Conservation (phyloP, 2,329 filamentous ascomycete species). For the Esteya vermicola region DNA sequence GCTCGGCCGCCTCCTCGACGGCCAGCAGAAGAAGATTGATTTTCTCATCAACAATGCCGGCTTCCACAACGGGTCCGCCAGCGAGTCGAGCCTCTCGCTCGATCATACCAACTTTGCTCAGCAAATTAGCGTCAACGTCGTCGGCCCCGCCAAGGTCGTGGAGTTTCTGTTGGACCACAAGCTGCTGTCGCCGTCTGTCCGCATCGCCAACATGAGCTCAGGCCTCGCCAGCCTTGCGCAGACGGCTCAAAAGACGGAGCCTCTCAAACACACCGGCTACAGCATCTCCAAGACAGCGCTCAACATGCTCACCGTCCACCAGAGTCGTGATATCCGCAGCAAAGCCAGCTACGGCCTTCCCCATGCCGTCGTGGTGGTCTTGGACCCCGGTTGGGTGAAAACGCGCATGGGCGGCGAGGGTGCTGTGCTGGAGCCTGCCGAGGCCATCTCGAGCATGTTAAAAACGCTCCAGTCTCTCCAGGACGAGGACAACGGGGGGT, state of each 20-base stretch:
- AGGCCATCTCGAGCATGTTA: constrained; percentile 41
- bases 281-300: constrained; percentile 18
- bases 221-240: constrained; percentile 21
- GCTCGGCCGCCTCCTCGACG: constrained; percentile 14
- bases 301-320: constrained; percentile 20
- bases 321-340: constrained; percentile 12
- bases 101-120: constrained; percentile 19
- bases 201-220: constrained; percentile 27
- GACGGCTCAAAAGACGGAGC: constrained; percentile 14
- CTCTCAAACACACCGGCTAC: constrained; percentile 18
- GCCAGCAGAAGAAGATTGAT: constrained; percentile 22
- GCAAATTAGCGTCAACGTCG: constrained; percentile 29
- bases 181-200: constrained; percentile 13
- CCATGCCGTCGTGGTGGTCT: constrained; percentile 14
- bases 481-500: constrained; percentile 23
- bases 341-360: too few species aligned
- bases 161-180: constrained; percentile 19
- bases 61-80: constrained; percentile 20
- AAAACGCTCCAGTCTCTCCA: constrained; percentile 61
- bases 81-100: constrained; percentile 23
- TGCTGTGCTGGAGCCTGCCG: constrained; percentile 14
- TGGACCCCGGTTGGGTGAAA: constrained; percentile 22
- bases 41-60: constrained; percentile 17
- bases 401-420: constrained; percentile 18
- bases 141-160: constrained; percentile 30